A percentile compares a stretch with the other conserved stretches of the same genome.
Evolutionary conservation across 495 filamentous ascomycete genomes (phyloP).

Genomic region (Aspergillus wentii): DNA sequence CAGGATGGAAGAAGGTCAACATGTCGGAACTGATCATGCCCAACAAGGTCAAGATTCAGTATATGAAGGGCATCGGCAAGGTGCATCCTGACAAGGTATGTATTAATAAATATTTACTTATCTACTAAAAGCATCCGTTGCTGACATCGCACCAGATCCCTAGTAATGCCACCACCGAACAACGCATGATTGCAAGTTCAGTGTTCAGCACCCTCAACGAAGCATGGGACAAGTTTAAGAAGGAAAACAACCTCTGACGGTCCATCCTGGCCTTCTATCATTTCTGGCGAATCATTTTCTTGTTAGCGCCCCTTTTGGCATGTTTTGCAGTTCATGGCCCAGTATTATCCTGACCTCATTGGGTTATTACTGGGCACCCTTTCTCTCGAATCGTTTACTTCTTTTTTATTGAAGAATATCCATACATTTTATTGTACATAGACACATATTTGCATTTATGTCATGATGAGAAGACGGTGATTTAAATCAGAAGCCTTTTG

Average conservation of each 20-base stretch:
- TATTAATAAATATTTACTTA: too few species aligned
- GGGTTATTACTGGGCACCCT: background rate
- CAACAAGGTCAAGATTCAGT: constrained; percentile 89
- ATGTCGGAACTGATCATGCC: constrained; percentile 88
- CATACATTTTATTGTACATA: constrained; percentile 12
- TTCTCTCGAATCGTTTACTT: constrained; percentile 1
- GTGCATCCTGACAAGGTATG: constrained; percentile 97
- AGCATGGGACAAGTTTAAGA: constrained; percentile 97
- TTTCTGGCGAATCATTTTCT: too few species aligned
- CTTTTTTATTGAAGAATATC: constrained; percentile 6
- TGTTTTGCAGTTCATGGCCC: background rate
- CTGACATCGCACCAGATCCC: constrained; percentile 75
- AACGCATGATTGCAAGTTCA: constrained; percentile 82
- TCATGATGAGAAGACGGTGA: background rate
- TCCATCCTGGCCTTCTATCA: too few species aligned
- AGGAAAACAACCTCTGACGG: constrained; percentile 61
- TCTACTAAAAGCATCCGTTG: too few species aligned
- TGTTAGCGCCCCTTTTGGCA: too few species aligned
- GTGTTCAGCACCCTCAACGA: constrained; percentile 95
- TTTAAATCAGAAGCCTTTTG: background rate
- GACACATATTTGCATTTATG: constrained; percentile 7
- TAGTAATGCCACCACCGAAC: constrained; percentile 85
- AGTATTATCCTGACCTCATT: background rate
- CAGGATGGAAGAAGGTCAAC: constrained; percentile 94
- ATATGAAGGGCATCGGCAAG: constrained; percentile 99